Base-by-base conservation (phyloP, 805 yeast species). In the Myxozyma geophila region DNA sequence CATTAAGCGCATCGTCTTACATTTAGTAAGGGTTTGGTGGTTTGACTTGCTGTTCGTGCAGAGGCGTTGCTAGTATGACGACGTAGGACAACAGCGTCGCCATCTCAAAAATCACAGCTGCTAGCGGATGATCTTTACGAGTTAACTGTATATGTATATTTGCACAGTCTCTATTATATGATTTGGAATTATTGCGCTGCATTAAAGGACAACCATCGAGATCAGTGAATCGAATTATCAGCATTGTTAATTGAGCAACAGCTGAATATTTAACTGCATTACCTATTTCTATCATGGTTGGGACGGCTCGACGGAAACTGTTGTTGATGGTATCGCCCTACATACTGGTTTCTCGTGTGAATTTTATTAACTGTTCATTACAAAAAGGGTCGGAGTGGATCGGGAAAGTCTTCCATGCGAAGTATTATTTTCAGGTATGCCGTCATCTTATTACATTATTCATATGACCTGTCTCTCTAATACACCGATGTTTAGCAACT, bases 381-480 rank as follows among this genome's bases (percentile, higher is more conserved):
- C 17, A 47, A 35, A 2, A 33, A 66, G 69, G 69, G 69, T 12
- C 88, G 98, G 51, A 88, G 96, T 35, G 98, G 99, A 50, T 90
- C 97, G 5, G 99, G 99, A 1, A 95, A 95, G 75, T 91, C 97
- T 2, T 92, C 98, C 1, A 95, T 95, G 99, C 82, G 98, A 71
- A 90, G 96, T 52, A 93, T 95, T 66, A 95, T 95, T 69, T 95
- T 95, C 76, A 87, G 70, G 71, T 68, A 47, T 10, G 55, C 23
- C n/a, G 21, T 17, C n/a, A 0, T n/a, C 43, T 43, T 17, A 7
- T 2, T 15, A 54, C 5, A 28, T 33, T 33, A 15, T 43, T 13
- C 33, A 1, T 28, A 17, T 40, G 10, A 7, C 8, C 40, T 21
- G 19, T 37, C n/a, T 21, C 23, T 9, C 39, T 28, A 23, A 54